Base-by-base conservation (phyloP, 2,329 filamentous ascomycete genomes). In the Colletotrichum orbiculare region DNA sequence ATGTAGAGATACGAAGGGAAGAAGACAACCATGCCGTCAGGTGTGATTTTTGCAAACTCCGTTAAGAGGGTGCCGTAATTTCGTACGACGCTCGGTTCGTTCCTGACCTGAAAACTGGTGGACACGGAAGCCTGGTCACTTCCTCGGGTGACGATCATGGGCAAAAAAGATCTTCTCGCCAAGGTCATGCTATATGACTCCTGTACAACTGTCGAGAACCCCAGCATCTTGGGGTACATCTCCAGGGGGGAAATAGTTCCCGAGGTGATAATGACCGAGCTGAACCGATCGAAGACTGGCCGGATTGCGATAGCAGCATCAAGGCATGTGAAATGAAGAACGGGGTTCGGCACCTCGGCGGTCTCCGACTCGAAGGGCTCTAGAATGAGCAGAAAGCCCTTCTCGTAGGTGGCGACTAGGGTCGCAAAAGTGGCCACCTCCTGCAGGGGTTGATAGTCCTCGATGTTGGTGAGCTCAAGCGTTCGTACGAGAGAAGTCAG, bases 211-310 rank as follows among this genome's bases (percentile, higher is more conserved):
- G 94, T 93, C 9, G 86, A 85, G 79, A 99, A 99, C 57, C 93
- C 91, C 34, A 99, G 89, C 94, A 99, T 99, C 74, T 97, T 97
- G 0, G 96, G 96, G 73, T 99, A 99, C 91, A 99, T 99, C 75
- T 99, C 96, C 4, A 99, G 81, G 0, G 96, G 96, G 2, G 96
- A 98, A 67, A 99, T 93, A 2, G 96, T 99, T 68, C 96, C 96
- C 0, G 96, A 98, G 0, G 96, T 99, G 75, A 99, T 98, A 74
- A 99, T 97, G 69, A 99, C 96, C 1, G 96, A 98, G 77, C 93
- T 94, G 77, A 99, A 99, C 55, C 96, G 90, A 65, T 99, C 95
- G 73, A 99, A 97, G 6, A 99, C 95, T 0, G 96, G 96, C 68
- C 96, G 96, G 73, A 99, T 99, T 46, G 96, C 96, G 69, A 99